Evolutionary conservation across 2,329 filamentous ascomycete genomes (phyloP).

Genomic region (Ceratocystiopsis minuta): DNA sequence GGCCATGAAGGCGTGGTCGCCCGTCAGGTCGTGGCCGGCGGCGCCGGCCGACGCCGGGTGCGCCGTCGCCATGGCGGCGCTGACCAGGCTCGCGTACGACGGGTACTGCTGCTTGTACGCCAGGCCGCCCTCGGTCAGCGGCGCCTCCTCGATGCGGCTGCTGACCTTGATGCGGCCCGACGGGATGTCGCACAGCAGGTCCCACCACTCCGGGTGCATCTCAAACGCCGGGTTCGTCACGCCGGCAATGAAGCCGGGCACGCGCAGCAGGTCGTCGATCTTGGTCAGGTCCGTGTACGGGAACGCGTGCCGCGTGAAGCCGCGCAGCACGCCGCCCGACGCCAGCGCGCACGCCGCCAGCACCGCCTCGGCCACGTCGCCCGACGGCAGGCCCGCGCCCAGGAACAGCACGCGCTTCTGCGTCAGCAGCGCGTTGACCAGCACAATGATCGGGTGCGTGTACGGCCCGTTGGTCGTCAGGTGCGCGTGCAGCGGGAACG

Average conservation of each 20-base stretch:
- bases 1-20: slow-evolving; percentile 77
- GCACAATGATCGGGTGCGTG: slow-evolving; percentile 87
- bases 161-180: slow-evolving; percentile 91
- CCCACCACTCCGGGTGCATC: slow-evolving; percentile 95
- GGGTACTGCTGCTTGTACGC: slow-evolving; percentile 76
- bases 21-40: slow-evolving; percentile 48
- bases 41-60: slow-evolving; percentile 20
- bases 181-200: slow-evolving; percentile 81
- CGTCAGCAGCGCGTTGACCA: slow-evolving; percentile 85
- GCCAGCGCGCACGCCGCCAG: slow-evolving; percentile 88
- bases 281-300: slow-evolving; percentile 97
- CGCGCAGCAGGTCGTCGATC: slow-evolving; percentile 87
- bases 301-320: slow-evolving; percentile 91
- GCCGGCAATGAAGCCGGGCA: slow-evolving; percentile 92
- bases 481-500: slow-evolving; percentile 76
- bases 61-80: slow-evolving; percentile 12
- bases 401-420: slow-evolving; percentile 95
- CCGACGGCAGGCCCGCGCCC: slow-evolving; percentile 85
- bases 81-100: slow-evolving; percentile 31
- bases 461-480: slow-evolving; percentile 77
- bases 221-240: slow-evolving; percentile 96
- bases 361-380: slow-evolving; percentile 94
- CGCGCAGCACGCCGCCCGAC: slow-evolving; percentile 77
- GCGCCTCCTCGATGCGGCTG: slow-evolving; percentile 63
- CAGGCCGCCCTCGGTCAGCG: slow-evolving; percentile 63